Base-by-base conservation (phyloP, 768 basidiomycete species). In the Thelephora aurantiotincta region DNA sequence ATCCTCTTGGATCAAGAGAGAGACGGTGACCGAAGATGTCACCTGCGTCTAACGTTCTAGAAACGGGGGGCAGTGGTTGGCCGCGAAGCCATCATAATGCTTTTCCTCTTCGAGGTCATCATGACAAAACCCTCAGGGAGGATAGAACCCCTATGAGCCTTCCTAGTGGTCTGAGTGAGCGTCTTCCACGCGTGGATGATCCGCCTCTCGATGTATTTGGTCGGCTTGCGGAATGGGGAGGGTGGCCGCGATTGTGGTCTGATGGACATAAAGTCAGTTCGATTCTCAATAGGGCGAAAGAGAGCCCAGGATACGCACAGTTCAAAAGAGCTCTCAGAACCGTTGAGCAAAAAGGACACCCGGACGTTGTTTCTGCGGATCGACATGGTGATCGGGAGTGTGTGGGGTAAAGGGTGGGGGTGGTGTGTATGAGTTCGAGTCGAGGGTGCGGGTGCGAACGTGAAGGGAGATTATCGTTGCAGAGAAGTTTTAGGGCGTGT, bases 91-190 rank as follows among this genome's bases (percentile, higher is more conserved):
- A 30, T 30, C 12, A 41, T 41, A 14, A 71, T 59, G 58, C 77
- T 79, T 47, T 72, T 75, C 50, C 77, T 69, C 47, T 71, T 68
- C 35, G 69, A 58, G 9, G 73, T 80, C 54, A 82, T 67, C 50
- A 81, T 66, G 54, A 80, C 70, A 58, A 82, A 82, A 57, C 78
- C 78, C 19, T 70, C 68, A 26, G 74, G 71, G 43, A 79, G 64
- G 55, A 72, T 58, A 2, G 80, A 78, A 5, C 69, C 66, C 36
- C 75, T 72, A 20, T 71, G 68, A 33, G 64, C 65, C 46, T 68
- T 76, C 51, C 74, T 75, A 30, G 73, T 68, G 26, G 65, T 63
- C 19, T 68, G 64, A 20, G 78, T 80, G 55, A 82, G 60, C 35
- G 68, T 62, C 56, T 82, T 82, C 80, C 80, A 82, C 9, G 71